A percentile compares a stretch with the other conserved stretches of the same genome.
These are phyloP conservation scores for Biscogniauxia sp. DNA, from an alignment of 2,329 filamentous ascomycete genomes.

Conservation along the genomic window DNA sequence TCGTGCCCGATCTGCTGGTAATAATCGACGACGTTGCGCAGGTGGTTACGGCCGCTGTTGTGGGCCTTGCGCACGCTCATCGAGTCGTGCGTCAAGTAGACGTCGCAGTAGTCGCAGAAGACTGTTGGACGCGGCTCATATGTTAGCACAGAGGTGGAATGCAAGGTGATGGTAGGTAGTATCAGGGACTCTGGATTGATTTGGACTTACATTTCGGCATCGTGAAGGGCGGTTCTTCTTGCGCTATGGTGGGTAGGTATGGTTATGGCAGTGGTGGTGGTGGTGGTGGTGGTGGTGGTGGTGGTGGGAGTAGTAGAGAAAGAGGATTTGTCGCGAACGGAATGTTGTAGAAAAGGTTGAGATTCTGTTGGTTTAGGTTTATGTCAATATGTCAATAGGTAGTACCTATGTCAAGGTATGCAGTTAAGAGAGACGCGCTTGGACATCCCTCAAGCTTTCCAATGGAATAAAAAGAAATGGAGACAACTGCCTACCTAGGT, in stretches of 20 bases:
- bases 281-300: constrained; percentile 1
- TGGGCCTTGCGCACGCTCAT: constrained; percentile 99
- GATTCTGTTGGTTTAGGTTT: background rate
- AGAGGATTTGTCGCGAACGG: background rate
- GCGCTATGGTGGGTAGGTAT: constrained; percentile 7
- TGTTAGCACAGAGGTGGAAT: constrained; percentile 26
- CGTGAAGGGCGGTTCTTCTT: constrained; percentile 38
- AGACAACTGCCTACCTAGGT: background rate
- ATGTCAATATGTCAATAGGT: too few relatives aligned
- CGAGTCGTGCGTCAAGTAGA: constrained; percentile 99
- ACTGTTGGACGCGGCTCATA: constrained; percentile 45
- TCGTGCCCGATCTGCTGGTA: constrained; percentile 99
- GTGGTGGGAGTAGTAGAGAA: background rate
- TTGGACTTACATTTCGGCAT: constrained; percentile 77
- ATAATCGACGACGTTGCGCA: constrained; percentile 97
- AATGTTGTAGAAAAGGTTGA: background rate
- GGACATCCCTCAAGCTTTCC: background rate
- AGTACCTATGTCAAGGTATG: background rate
- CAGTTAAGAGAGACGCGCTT: background rate
- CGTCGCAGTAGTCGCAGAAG: constrained; percentile 98
- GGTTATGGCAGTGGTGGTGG: background rate
- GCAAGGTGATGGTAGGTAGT: too few relatives aligned
- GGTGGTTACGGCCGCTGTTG: constrained; percentile 92
- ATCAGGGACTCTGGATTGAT: constrained; percentile 40
- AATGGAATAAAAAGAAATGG: background rate